Percentiles rank a stretch among this genome's conserved stretches.
These are phyloP conservation scores for Leishmania martiniquensis DNA, from an alignment of 208 protist species.

Conservation along the genomic window DNA sequence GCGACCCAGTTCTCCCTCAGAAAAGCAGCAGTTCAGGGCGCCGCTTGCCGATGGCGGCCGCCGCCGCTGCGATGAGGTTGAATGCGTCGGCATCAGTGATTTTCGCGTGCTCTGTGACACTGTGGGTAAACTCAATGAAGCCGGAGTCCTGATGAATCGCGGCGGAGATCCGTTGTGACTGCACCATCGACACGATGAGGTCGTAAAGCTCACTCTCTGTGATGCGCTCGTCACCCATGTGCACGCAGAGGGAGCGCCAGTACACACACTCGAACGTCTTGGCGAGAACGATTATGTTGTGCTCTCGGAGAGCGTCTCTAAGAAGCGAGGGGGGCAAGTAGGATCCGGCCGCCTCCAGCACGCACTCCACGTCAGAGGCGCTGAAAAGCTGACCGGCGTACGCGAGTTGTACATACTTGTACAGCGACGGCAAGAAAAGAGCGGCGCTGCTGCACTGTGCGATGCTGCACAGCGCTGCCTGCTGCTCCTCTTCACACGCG, in stretches of 20 bases:
- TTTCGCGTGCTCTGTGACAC: neutral
- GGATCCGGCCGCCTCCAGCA: neutral
- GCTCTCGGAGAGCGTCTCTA: conserved; percentile 23
- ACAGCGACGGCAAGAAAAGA: neutral
- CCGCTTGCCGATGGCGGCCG: conserved; percentile 1
- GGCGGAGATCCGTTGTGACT: conserved; percentile 5
- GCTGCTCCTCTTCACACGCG: conserved; percentile 6
- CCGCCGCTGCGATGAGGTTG: conserved; percentile 12
- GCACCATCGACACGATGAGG: conserved; percentile 29
- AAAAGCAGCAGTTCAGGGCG: conserved; percentile 12
- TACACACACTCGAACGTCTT: conserved; percentile 26
- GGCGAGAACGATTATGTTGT: conserved; percentile 32
- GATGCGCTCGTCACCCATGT: conserved; percentile 29
- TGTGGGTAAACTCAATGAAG: conserved; percentile 27
- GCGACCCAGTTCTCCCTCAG: neutral
- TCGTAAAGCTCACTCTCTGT: conserved; percentile 28
- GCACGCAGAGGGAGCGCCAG: conserved; percentile 29
- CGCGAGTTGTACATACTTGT: neutral
- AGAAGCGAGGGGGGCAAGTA: conserved; percentile 2
- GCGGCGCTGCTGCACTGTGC: neutral
- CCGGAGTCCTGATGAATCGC: conserved; percentile 35
- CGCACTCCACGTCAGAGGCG: conserved; percentile 6
- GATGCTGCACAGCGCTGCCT: conserved; percentile 13
- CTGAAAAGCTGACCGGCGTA: conserved; percentile 12
- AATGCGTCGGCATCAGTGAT: conserved; percentile 27